Evolutionary conservation across 257 asterid genomes (phyloP).

Genomic region (Lithospermum erythrorhizon): DNA sequence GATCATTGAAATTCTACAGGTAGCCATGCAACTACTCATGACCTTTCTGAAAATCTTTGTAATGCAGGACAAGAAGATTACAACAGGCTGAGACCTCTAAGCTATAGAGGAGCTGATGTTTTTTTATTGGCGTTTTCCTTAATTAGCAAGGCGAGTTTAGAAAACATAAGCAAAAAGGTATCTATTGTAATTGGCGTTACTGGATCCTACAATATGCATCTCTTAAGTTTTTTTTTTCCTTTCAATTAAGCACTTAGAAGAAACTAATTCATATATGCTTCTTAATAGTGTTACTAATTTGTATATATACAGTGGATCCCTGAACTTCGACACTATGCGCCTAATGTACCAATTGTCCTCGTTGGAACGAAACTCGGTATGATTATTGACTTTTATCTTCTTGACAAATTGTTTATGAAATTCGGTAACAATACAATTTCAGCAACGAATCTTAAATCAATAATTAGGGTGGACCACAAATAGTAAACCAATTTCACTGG

Average conservation of each 20-base stretch:
- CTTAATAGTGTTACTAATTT: background rate
- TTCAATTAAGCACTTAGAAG: background rate
- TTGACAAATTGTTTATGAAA: no score
- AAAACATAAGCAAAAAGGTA: slow-evolving; percentile 72
- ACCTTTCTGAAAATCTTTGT: no score
- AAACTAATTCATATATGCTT: background rate
- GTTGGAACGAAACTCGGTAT: slow-evolving; percentile 86
- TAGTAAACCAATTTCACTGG: no score
- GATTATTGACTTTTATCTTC: background rate
- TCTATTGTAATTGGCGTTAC: no score
- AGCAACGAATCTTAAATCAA: no score
- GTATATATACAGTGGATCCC: slow-evolving; percentile 54
- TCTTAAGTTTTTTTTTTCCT: no score
- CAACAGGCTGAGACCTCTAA: slow-evolving; percentile 71
- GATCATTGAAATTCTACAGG: no score
- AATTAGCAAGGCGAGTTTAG: slow-evolving; percentile 81
- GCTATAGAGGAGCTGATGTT: slow-evolving; percentile 89
- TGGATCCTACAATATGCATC: no score
- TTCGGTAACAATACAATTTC: no score
- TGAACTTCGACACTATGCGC: slow-evolving; percentile 65
- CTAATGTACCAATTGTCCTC: slow-evolving; percentile 64
- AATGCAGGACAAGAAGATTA: slow-evolving; percentile 85
- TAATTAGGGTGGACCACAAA: no score
- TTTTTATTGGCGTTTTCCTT: slow-evolving; percentile 69
- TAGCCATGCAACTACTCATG: no score